Base-by-base conservation (phyloP, 768 basidiomycete species). In the Xerocomus spinulosus region DNA sequence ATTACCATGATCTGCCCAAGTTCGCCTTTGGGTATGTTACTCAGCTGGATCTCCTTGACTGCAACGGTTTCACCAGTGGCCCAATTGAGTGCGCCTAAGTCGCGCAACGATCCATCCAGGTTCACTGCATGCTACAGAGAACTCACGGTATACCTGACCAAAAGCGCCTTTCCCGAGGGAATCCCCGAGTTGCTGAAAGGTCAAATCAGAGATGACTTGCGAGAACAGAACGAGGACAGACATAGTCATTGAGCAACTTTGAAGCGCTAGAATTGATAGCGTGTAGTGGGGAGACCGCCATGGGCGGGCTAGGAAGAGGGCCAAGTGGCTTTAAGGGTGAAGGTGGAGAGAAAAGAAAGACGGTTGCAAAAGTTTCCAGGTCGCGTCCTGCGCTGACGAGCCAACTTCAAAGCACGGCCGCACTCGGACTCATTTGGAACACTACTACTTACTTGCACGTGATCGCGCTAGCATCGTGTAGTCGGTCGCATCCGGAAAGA, bases 1-100 rank as follows among this genome's bases (percentile, higher is more conserved):
- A 8, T 25, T 60, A 92, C 93, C 95, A 98, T 98, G 63, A 99
- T 97, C 70, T 98, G 94, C 17, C 88, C 86, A 32, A 99, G 79
- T 64, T 97, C 93, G 46, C 83, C 80, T 66, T 92, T 90, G 3
- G 94, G 89, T 50, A 99, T 94, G 66, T 91, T 93, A 67, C 83
- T 86, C 52, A 99, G 71, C 64, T 91, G 87, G 56, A 99, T 95
- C 68, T 97, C 94, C 76, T 99, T 99, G 61, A 99, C 87, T 3
- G 96, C 96, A 34, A 98, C 95, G 3, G 95, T 96, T 73, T 98
- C 96, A 21, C 96, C 96, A 21, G 92, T 97, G 14, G 89, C 87
- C 86, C 92, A 93, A 60, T 95, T 94, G 62, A 95, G 72, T 40
- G 88, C 89, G 56, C 89, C 89, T 91, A 55, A 29, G 13, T 39